Conservation (phyloP, 805 yeast genomes). For the Candida schatavii region DNA sequence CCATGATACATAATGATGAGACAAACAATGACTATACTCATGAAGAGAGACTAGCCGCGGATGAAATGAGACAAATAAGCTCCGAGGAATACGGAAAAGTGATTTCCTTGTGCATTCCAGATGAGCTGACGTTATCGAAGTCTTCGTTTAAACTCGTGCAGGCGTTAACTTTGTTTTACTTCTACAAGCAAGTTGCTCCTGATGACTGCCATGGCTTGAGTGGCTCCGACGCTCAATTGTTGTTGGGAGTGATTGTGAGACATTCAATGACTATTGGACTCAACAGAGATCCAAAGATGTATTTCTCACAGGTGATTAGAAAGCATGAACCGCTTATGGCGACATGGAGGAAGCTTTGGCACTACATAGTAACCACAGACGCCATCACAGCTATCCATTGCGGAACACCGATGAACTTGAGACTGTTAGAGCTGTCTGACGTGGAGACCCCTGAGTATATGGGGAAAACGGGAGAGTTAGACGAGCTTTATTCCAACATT, state of each 20-base stretch:
- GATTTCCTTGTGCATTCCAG: conserved; percentile 33
- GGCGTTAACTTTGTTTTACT: conserved; percentile 27
- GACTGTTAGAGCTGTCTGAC: conserved; percentile 28
- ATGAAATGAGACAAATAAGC: conserved; percentile 29
- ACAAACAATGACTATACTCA: conserved; percentile 22
- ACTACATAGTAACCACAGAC: conserved; percentile 26
- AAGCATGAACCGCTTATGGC: conserved; percentile 23
- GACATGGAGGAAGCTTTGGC: conserved; percentile 40
- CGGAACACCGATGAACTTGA: conserved; percentile 29
- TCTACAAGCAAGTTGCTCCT: conserved; percentile 37
- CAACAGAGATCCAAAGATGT: conserved; percentile 37
- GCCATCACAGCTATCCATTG: conserved; percentile 31
- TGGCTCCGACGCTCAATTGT: conserved; percentile 36
- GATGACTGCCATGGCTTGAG: conserved; percentile 42
- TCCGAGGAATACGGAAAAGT: conserved; percentile 27
- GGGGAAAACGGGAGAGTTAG: conserved; percentile 15
- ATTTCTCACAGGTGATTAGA: conserved; percentile 24
- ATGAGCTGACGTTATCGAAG: conserved; percentile 24
- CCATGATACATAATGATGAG: conserved; percentile 34
- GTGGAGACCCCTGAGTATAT: conserved; percentile 25
- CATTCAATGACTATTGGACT: conserved; percentile 42
- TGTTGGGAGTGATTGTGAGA: conserved; percentile 33
- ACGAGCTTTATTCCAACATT: conserved; percentile 10
- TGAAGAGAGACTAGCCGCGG: conserved; percentile 25
- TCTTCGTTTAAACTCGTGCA: conserved; percentile 37